A percentile compares a stretch with the other conserved stretches of the same genome.
Evolutionary conservation across 2,329 filamentous ascomycete genomes (phyloP).

Genomic region (Trichoderma pleuroti): DNA sequence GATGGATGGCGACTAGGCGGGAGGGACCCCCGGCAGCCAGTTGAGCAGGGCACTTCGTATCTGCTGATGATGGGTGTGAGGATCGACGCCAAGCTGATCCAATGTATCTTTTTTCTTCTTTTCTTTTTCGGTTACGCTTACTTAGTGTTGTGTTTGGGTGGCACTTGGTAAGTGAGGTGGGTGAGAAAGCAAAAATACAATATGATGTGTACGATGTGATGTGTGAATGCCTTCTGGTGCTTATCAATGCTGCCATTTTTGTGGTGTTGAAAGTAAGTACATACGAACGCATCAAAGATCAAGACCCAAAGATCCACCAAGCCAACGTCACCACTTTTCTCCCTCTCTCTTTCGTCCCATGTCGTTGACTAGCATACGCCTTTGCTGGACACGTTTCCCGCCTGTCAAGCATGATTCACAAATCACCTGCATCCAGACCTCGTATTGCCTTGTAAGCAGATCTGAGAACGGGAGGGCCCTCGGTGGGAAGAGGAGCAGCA

Average conservation of each 20-base stretch:
- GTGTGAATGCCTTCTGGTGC: not conserved
- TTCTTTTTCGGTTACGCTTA: not conserved
- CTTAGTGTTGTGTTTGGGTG: not conserved
- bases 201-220: not conserved
- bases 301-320: not conserved
- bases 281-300: not conserved
- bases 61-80: conserved; percentile 17
- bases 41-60: conserved; percentile 18
- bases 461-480: not conserved
- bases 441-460: not conserved
- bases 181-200: not conserved
- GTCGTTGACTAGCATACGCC: not conserved
- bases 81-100: conserved; percentile 18
- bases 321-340: not conserved
- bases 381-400: not conserved
- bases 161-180: not conserved
- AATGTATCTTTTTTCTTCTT: too few species aligned
- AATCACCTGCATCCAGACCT: not conserved
- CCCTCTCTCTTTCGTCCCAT: not conserved
- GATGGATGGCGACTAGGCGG: not conserved
- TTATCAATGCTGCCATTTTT: not conserved
- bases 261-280: not conserved
- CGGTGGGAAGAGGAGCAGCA: not conserved
- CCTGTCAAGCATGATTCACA: not conserved
- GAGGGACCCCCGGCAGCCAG: not conserved